A percentile compares a stretch with the other conserved stretches of the same genome.
Conservation (phyloP, 257 asterid genomes). For the Leptodermis oblonga region DNA sequence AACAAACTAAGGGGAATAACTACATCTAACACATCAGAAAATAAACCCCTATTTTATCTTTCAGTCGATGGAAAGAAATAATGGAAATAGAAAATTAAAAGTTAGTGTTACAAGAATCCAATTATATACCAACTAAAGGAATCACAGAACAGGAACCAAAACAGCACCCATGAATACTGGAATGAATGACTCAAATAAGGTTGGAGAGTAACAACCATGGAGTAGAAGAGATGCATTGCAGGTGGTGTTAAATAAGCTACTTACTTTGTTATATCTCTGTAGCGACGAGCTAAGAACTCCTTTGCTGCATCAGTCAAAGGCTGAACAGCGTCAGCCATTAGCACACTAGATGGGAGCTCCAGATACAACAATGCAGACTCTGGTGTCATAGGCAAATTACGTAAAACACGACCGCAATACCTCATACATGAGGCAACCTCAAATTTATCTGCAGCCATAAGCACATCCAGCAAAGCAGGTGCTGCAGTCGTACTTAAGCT, state of each 20-base stretch:
- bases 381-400: constrained; percentile 81
- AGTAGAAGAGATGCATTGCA: not conserved
- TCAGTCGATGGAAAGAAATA: not conserved
- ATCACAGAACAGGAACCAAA: not conserved
- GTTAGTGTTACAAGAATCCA: not conserved
- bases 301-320: constrained; percentile 93
- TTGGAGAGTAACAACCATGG: not conserved
- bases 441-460: constrained; percentile 99
- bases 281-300: constrained; percentile 68
- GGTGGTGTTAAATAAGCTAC: constrained; percentile 14
- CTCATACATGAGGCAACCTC: constrained; percentile 99
- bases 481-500: constrained; percentile 58
- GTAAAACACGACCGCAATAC: constrained; percentile 74
- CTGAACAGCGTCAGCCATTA: constrained; percentile 94
- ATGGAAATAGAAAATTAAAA: not conserved
- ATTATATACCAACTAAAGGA: not conserved
- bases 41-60: not conserved
- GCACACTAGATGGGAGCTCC: constrained; percentile 82
- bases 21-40: not conserved
- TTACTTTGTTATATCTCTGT: constrained; percentile 78
- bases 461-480: constrained; percentile 77
- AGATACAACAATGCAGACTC: constrained; percentile 84
- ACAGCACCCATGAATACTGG: not conserved
- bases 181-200: not conserved
- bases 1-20: not conserved